Conservation (phyloP, 768 basidiomycete genomes). For the Lepiota subincarnata region DNA sequence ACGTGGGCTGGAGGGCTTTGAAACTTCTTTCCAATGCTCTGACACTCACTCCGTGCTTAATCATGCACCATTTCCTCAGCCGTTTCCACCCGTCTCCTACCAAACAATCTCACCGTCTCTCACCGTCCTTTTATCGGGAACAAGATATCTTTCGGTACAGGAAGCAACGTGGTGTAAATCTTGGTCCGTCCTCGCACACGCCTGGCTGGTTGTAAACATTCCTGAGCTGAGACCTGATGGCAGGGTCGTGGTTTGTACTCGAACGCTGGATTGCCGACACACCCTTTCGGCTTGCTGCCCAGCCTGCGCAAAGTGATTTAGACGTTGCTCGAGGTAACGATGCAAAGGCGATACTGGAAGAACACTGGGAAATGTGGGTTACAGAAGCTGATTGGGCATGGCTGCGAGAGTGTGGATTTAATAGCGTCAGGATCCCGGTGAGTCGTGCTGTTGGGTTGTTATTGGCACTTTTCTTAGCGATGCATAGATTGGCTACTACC, state of each 20-base stretch:
- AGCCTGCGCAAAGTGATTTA: conserved; percentile 62
- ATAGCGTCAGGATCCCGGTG: conserved; percentile 55
- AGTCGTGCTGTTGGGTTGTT: conserved; percentile 32
- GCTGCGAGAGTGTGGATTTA: conserved; percentile 53
- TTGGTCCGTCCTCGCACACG: conserved; percentile 45
- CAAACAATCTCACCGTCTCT: not conserved
- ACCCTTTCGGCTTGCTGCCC: conserved; percentile 50
- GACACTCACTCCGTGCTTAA: too few relatives aligned
- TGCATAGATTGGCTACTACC: conserved; percentile 68
- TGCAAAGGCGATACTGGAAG: conserved; percentile 43
- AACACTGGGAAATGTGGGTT: conserved; percentile 76
- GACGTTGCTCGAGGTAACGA: conserved; percentile 63
- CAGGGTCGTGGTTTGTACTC: conserved; percentile 77
- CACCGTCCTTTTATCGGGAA: conserved; percentile 1
- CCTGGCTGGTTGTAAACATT: not conserved
- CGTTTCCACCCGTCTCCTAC: not conserved
- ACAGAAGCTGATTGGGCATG: conserved; percentile 61
- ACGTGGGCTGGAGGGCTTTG: too few relatives aligned
- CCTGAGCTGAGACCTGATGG: not conserved
- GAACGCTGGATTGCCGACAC: conserved; percentile 69
- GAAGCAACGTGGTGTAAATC: conserved; percentile 78
- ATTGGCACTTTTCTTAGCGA: not conserved
- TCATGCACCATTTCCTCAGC: conserved; percentile 3
- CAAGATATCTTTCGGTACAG: conserved; percentile 47
- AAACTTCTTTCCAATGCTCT: too few relatives aligned